phyloP scores from a whole-genome alignment of 2,329 filamentous ascomycete genomes.

The Colletotrichum truncatum region DNA sequence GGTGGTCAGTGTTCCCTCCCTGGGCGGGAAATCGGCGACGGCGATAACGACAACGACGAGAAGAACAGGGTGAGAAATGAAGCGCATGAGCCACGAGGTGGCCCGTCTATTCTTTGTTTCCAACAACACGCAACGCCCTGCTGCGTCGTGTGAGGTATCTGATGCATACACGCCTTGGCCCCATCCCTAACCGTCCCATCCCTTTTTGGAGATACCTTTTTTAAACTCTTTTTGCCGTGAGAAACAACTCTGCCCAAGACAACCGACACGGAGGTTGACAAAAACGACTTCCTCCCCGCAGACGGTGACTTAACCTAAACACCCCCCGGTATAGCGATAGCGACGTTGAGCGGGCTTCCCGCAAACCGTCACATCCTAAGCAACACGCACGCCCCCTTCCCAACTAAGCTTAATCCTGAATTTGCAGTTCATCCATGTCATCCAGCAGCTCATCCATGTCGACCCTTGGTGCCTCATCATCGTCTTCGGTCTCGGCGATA shows the following conservation, averaged over 20 bases:
- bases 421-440: slow-evolving; percentile 89
- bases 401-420: slow-evolving; percentile 59
- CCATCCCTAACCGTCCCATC: slow-evolving; percentile 24
- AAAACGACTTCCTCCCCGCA: slow-evolving; percentile 4
- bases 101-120: not conserved
- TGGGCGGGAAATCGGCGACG: not conserved
- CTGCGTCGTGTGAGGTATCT: slow-evolving; percentile 22
- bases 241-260: not conserved
- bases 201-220: slow-evolving; percentile 7
- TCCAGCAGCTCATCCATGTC: slow-evolving; percentile 86
- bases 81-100: slow-evolving; percentile 13
- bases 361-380: not conserved
- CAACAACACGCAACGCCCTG: slow-evolving; percentile 4
- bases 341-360: not conserved
- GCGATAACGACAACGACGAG: not conserved
- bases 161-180: slow-evolving; percentile 30
- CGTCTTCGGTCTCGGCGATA: slow-evolving; percentile 69
- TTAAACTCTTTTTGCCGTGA: not conserved
- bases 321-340: slow-evolving; percentile 2
- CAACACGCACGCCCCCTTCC: not conserved
- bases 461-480: slow-evolving; percentile 74
- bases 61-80: not conserved
- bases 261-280: not conserved
- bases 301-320: slow-evolving; percentile 21
- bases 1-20: not conserved